Percentiles rank a stretch among this genome's conserved stretches.
Evolutionary conservation across 257 asterid species (phyloP).

Genomic region (Fraxinus cuspidata): DNA sequence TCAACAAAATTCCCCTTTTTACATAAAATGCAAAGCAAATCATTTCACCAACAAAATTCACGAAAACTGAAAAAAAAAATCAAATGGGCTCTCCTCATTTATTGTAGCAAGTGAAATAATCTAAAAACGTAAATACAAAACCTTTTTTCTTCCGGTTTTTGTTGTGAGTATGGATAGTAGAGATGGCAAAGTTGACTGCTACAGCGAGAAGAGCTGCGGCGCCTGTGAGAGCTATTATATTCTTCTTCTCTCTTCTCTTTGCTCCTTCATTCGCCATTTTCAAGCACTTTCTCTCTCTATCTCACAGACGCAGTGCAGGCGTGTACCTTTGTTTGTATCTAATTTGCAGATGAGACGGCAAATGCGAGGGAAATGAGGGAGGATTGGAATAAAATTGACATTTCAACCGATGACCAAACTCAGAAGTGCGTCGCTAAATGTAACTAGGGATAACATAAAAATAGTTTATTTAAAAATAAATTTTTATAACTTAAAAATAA

Average conservation of each 20-base stretch:
- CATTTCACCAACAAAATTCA: slow-evolving; percentile 9
- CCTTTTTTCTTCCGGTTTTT: slow-evolving; percentile 72
- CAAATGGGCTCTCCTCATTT: slow-evolving; percentile 13
- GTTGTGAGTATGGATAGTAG: slow-evolving; percentile 51
- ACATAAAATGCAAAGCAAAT: background rate
- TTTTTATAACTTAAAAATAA: too few relatives aligned
- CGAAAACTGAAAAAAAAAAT: background rate
- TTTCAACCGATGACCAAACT: slow-evolving; percentile 22
- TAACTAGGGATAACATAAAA: too few relatives aligned
- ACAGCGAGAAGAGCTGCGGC: slow-evolving; percentile 80
- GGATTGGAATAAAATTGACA: slow-evolving; percentile 20
- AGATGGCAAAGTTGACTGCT: slow-evolving; percentile 70
- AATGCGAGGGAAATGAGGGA: slow-evolving; percentile 45
- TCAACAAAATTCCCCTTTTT: background rate
- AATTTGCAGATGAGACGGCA: slow-evolving; percentile 34
- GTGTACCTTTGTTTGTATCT: background rate
- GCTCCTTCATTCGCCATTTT: slow-evolving; percentile 31
- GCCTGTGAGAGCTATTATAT: slow-evolving; percentile 75
- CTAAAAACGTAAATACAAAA: slow-evolving; percentile 10
- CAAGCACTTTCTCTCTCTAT: background rate
- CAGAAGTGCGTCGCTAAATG: background rate
- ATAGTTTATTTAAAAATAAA: too few relatives aligned
- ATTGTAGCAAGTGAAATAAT: slow-evolving; percentile 3
- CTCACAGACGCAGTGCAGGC: background rate
- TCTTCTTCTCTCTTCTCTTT: slow-evolving; percentile 52